phyloP scores from a whole-genome alignment of 23 red algal species.

The Rhodosorus marinus region DNA sequence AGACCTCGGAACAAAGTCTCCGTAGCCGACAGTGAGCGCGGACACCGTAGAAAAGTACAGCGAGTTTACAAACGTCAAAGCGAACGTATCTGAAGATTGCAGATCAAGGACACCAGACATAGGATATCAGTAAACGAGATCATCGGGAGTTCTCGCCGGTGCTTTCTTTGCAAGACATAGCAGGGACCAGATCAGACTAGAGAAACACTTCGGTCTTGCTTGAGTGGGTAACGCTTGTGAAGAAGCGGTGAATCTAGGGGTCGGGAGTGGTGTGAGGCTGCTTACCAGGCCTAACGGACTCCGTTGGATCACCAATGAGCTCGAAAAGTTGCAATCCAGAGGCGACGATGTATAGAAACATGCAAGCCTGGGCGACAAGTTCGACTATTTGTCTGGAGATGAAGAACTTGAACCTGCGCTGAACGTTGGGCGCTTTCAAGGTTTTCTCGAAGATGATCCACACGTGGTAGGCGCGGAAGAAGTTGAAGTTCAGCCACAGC shows the following conservation, averaged over 20 bases:
- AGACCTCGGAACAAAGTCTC: slow-evolving; percentile 71
- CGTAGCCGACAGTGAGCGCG: slow-evolving; percentile 83
- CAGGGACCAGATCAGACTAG: no score
- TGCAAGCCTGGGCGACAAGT: slow-evolving; percentile 29
- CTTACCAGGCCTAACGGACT: slow-evolving; percentile 19
- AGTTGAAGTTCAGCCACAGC: slow-evolving; percentile 59
- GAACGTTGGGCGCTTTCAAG: slow-evolving; percentile 33
- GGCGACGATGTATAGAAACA: slow-evolving; percentile 44
- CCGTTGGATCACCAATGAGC: slow-evolving; percentile 48
- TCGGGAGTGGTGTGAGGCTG: no score
- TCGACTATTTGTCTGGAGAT: slow-evolving; percentile 31
- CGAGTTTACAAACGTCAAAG: slow-evolving; percentile 54
- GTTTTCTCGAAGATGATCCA: slow-evolving; percentile 17
- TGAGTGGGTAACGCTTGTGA: no score
- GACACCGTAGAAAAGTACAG: slow-evolving; percentile 92
- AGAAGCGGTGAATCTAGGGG: no score
- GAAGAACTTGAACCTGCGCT: slow-evolving; percentile 16
- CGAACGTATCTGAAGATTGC: slow-evolving; percentile 54
- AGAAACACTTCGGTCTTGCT: no score
- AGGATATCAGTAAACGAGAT: no score
- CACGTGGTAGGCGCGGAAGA: slow-evolving; percentile 54
- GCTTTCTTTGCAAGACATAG: no score
- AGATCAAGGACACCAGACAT: no score
- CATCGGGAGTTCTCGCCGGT: no score
- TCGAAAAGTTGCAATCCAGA: slow-evolving; percentile 71